These are phyloP conservation scores for Suillus occidentalis DNA, from an alignment of 768 basidiomycete genomes.

Conservation along the genomic window DNA sequence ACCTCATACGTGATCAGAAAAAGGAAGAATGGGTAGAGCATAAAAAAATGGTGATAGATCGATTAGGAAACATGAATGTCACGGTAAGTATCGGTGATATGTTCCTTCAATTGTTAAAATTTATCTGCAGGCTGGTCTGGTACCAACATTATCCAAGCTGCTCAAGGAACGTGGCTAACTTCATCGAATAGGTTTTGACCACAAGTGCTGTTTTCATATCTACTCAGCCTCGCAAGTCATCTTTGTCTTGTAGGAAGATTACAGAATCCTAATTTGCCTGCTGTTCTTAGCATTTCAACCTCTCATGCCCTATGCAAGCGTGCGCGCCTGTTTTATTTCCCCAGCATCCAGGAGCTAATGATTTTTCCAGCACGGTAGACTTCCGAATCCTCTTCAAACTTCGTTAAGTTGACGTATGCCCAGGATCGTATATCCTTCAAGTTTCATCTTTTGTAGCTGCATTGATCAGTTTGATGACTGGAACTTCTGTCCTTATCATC, in stretches of 20 bases:
- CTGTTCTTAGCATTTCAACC: background rate
- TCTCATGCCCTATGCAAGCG: background rate
- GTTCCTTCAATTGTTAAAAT: background rate
- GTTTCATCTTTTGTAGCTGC: background rate
- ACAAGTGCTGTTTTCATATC: slow-evolving; percentile 1
- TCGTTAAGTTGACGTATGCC: background rate
- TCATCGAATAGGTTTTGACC: background rate
- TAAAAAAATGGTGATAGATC: background rate
- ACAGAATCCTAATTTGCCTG: background rate
- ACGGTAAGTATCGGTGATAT: background rate
- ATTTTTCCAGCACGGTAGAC: background rate
- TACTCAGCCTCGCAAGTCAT: background rate
- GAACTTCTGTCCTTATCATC: slow-evolving; percentile 1
- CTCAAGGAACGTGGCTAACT: background rate
- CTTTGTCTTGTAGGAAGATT: background rate
- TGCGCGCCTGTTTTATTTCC: background rate
- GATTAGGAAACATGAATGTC: background rate
- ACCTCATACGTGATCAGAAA: background rate
- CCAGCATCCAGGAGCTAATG: background rate
- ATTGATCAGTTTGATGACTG: background rate
- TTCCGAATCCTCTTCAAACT: background rate
- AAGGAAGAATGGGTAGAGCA: background rate
- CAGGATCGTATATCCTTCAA: slow-evolving; percentile 2
- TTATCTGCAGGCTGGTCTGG: background rate
- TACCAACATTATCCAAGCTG: background rate